Percentiles rank a stretch among this genome's conserved stretches.
Conservation (phyloP, 2,329 filamentous ascomycete genomes). For the Diplodia intermedia region DNA sequence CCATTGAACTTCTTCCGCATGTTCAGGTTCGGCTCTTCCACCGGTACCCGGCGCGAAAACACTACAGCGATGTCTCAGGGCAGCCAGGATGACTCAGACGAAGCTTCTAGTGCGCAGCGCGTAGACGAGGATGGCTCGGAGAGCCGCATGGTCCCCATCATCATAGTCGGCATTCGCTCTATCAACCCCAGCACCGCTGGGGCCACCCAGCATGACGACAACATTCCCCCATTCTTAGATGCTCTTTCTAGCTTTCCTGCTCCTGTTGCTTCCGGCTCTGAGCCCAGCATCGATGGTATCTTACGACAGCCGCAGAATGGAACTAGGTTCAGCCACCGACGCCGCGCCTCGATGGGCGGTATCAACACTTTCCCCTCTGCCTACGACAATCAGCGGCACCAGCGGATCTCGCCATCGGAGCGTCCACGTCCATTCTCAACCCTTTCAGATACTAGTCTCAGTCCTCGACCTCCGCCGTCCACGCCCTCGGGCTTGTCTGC, state of each 20-base stretch:
- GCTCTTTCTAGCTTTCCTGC: conserved; percentile 57
- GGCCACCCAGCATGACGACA: conserved; percentile 50
- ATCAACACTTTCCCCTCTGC: conserved; percentile 57
- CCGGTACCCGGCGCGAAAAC: conserved; percentile 31
- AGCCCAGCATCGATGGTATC: conserved; percentile 58
- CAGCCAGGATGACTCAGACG: conserved; percentile 40
- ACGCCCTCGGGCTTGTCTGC: conserved; percentile 65
- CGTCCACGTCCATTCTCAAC: conserved; percentile 52
- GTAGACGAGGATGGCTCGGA: conserved; percentile 53
- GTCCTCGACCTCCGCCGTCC: conserved; percentile 67
- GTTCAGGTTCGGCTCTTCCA: conserved; percentile 68
- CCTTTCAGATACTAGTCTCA: conserved; percentile 62
- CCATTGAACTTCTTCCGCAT: conserved; percentile 73
- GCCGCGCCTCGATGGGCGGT: conserved; percentile 62
- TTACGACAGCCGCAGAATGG: conserved; percentile 62
- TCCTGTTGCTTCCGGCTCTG: conserved; percentile 55
- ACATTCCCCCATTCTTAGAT: conserved; percentile 58
- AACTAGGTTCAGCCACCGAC: conserved; percentile 61
- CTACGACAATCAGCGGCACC: conserved; percentile 62
- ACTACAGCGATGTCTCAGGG: conserved; percentile 33
- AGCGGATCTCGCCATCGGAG: conserved; percentile 51
- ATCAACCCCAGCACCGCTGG: conserved; percentile 61
- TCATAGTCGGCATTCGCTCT: conserved; percentile 72
- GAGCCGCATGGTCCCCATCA: conserved; percentile 70
- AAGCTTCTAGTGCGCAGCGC: conserved; percentile 35